phyloP scores from a whole-genome alignment of 495 filamentous ascomycete species.

The Xylaria longipes region DNA sequence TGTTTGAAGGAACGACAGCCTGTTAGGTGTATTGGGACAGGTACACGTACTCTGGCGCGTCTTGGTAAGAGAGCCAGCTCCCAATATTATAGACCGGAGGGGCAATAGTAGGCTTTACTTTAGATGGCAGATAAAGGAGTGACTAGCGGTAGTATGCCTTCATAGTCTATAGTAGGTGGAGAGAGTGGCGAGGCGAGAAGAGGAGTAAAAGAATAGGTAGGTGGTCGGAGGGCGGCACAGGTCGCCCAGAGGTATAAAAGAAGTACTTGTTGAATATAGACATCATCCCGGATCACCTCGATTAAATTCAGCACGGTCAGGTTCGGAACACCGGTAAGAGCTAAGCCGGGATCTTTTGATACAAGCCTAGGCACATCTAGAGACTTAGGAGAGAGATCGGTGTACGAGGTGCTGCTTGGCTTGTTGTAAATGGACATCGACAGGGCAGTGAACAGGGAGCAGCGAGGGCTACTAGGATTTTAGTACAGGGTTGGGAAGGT shows the following conservation, averaged over 20 bases:
- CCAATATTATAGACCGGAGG: slow-evolving; percentile 59
- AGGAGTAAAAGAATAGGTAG: slow-evolving; percentile 37
- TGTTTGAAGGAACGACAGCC: slow-evolving; percentile 46
- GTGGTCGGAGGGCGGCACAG: slow-evolving; percentile 52
- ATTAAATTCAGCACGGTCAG: slow-evolving; percentile 51
- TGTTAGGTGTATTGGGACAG: slow-evolving; percentile 43
- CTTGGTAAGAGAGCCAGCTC: slow-evolving; percentile 56
- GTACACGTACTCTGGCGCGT: slow-evolving; percentile 48
- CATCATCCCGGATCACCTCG: slow-evolving; percentile 44
- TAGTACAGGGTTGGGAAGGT: slow-evolving; percentile 47
- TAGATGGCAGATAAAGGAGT: slow-evolving; percentile 48
- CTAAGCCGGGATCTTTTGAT: slow-evolving; percentile 59
- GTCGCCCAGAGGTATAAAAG: slow-evolving; percentile 56
- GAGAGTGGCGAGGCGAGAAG: slow-evolving; percentile 42
- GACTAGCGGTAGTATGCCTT: slow-evolving; percentile 50
- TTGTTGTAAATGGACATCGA: slow-evolving; percentile 46
- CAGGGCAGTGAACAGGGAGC: slow-evolving; percentile 44
- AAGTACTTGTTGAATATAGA: slow-evolving; percentile 45
- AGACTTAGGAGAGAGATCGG: slow-evolving; percentile 49
- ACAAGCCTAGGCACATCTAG: slow-evolving; percentile 57
- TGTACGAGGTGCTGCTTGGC: slow-evolving; percentile 55
- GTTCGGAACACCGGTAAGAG: slow-evolving; percentile 60
- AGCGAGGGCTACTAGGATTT: slow-evolving; percentile 45
- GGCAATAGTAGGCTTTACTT: slow-evolving; percentile 47
- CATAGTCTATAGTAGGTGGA: slow-evolving; percentile 43